phyloP scores from a whole-genome alignment of 2,329 filamentous ascomycete genomes.

The Claviceps arundinis region DNA sequence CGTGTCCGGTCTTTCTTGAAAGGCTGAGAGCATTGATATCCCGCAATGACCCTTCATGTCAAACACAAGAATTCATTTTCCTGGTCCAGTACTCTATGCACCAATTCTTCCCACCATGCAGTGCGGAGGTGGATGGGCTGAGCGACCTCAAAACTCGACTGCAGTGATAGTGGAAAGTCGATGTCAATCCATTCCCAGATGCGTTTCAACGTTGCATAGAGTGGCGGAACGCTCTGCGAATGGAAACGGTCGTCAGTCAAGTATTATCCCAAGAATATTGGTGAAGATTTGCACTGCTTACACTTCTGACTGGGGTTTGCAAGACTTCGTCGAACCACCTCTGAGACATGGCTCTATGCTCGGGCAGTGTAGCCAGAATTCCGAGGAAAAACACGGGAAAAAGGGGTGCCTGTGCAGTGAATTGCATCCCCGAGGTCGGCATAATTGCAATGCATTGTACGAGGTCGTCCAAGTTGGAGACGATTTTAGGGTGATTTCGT shows the following conservation, averaged over 20 bases:
- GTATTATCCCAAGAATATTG: neutral
- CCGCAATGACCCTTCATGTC: slow-evolving; percentile 15
- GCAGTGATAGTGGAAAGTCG: slow-evolving; percentile 11
- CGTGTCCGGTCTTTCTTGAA: slow-evolving; percentile 17
- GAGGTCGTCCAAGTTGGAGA: slow-evolving; percentile 20
- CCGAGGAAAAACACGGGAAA: slow-evolving; percentile 29
- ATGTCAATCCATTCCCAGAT: slow-evolving; percentile 23
- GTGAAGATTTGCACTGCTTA: slow-evolving; percentile 14
- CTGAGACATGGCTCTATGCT: slow-evolving; percentile 17
- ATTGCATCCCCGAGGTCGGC: slow-evolving; percentile 26
- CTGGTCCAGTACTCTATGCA: slow-evolving; percentile 17
- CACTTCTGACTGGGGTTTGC: slow-evolving; percentile 24
- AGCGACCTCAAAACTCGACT: slow-evolving; percentile 8
- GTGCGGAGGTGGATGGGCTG: slow-evolving; percentile 16
- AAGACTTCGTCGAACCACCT: slow-evolving; percentile 25
- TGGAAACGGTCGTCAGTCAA: neutral
- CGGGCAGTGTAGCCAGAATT: slow-evolving; percentile 17
- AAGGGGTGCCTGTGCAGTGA: slow-evolving; percentile 28
- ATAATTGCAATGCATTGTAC: slow-evolving; percentile 24
- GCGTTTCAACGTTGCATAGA: slow-evolving; percentile 19
- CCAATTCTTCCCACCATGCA: slow-evolving; percentile 28
- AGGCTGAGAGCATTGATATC: neutral
- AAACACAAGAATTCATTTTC: slow-evolving; percentile 25
- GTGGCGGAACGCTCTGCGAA: slow-evolving; percentile 25
- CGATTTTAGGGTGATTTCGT: slow-evolving; percentile 22